A percentile compares a stretch with the other conserved stretches of the same genome.
phyloP scores from a whole-genome alignment of 192 early-diverging fungal genomes.

The Backusella circina region DNA sequence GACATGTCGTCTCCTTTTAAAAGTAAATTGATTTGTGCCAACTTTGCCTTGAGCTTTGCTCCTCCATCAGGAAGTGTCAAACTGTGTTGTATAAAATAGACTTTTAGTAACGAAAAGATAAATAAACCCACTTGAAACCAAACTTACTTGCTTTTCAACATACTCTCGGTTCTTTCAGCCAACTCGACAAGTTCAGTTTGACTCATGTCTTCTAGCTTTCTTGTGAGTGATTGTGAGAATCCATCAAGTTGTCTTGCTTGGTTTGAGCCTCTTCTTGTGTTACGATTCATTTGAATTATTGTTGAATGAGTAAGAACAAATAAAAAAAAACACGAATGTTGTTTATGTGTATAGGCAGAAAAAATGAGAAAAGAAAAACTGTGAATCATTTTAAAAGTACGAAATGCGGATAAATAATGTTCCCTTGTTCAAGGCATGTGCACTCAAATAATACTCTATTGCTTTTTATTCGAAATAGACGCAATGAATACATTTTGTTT shows the following conservation, averaged over 20 bases:
- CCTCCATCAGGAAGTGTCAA: conserved; percentile 6
- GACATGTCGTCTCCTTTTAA: neutral
- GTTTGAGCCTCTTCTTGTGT: neutral
- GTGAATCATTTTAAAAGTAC: no score
- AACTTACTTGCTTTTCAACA: conserved; percentile 11
- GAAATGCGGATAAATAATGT: no score
- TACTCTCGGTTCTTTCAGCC: neutral
- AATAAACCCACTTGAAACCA: neutral
- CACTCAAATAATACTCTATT: no score
- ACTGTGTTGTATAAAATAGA: neutral
- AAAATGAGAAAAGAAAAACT: neutral
- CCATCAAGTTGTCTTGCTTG: neutral
- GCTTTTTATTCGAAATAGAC: no score
- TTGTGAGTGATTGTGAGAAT: neutral
- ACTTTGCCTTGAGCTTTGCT: conserved; percentile 1
- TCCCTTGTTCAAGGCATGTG: no score
- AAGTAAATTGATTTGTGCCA: neutral
- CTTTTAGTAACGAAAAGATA: neutral
- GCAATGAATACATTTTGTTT: no score
- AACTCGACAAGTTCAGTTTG: neutral
- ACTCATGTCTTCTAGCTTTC: neutral
- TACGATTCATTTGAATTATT: neutral
- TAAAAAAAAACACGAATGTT: neutral
- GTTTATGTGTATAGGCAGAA: neutral
- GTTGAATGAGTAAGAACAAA: neutral